phyloP scores from a whole-genome alignment of 495 filamentous ascomycete genomes.

The Neurospora sp. region DNA sequence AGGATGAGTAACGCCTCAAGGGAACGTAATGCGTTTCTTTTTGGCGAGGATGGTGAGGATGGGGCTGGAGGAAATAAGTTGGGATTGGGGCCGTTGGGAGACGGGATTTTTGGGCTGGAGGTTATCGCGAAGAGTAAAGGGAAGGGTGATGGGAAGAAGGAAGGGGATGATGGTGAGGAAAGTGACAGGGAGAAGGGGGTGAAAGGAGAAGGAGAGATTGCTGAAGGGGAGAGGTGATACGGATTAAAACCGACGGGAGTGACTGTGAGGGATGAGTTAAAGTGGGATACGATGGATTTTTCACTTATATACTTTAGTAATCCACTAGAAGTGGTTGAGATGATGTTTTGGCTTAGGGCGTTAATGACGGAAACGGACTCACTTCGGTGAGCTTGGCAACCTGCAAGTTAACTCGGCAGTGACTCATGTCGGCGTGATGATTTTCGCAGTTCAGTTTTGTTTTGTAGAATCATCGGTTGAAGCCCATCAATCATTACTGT shows the following conservation, averaged over 20 bases:
- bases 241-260: too few relatives aligned
- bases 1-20: slow-evolving; percentile 26
- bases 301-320: neutral
- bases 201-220: neutral
- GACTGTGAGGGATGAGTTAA: neutral
- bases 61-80: slow-evolving; percentile 17
- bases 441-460: neutral
- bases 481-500: neutral
- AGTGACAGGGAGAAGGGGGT: neutral
- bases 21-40: slow-evolving; percentile 46
- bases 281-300: neutral
- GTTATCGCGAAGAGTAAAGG: slow-evolving; percentile 23
- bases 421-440: neutral
- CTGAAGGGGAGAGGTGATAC: neutral
- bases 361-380: neutral
- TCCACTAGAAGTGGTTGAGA: neutral
- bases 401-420: neutral
- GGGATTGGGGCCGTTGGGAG: slow-evolving; percentile 9
- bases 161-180: neutral
- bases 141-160: neutral
- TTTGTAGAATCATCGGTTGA: too few relatives aligned
- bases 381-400: neutral
- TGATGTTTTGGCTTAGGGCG: too few relatives aligned
- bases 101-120: slow-evolving; percentile 38
- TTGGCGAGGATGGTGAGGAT: slow-evolving; percentile 32